Evolutionary conservation across 208 protist species (phyloP).

Genomic region (Vickermania ingenoplastis): DNA sequence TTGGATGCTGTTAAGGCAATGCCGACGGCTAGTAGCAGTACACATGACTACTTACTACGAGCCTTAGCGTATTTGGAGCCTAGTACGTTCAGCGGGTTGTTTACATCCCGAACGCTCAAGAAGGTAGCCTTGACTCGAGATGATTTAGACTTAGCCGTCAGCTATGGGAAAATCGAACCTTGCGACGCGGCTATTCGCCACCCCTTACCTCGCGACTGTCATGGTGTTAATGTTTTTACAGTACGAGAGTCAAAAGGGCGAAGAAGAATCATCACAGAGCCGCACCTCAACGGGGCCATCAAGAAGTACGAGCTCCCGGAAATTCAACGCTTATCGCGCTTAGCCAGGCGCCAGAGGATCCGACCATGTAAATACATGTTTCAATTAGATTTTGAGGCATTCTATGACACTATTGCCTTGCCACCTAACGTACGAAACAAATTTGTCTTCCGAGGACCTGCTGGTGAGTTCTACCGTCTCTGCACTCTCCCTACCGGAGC

Average conservation of each 20-base stretch:
- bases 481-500: too few species aligned
- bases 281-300: slow-evolving; percentile 4
- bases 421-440: not conserved
- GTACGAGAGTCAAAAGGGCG: slow-evolving; percentile 1
- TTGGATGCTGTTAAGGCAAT: not conserved
- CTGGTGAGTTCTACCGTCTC: slow-evolving; percentile 2
- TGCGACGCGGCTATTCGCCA: not conserved
- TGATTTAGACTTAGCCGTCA: not conserved
- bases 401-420: slow-evolving; percentile 5
- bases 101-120: slow-evolving; percentile 1
- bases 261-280: slow-evolving; percentile 2
- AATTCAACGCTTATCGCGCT: not conserved
- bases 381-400: slow-evolving; percentile 6
- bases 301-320: not conserved
- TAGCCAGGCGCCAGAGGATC: slow-evolving; percentile 1
- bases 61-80: not conserved
- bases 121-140: not conserved
- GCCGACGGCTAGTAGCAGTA: not conserved
- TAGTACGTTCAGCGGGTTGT: not conserved
- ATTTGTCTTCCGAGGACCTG: slow-evolving; percentile 4
- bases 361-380: not conserved
- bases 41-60: not conserved
- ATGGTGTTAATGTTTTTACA: slow-evolving; percentile 1
- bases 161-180: not conserved
- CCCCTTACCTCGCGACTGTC: slow-evolving; percentile 3